Conservation (phyloP, 208 protist species). For the Wallacemonas sp. region DNA sequence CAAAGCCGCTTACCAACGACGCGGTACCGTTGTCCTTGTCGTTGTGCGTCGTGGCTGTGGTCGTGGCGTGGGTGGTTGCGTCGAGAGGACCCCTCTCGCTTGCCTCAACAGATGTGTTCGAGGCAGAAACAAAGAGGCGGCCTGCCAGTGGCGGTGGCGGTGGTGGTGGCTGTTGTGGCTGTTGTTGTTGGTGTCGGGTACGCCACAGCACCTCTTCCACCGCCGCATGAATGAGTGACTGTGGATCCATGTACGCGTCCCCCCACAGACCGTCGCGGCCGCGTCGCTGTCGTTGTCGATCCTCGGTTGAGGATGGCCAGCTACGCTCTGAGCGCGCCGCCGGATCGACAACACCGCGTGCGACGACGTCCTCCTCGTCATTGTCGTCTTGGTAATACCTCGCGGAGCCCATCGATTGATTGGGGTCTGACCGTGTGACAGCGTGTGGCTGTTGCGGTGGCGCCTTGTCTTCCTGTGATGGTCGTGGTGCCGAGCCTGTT, state of each 20-base stretch:
- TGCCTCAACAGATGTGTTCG: conserved; percentile 3
- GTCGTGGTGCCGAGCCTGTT: background rate
- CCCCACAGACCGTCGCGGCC: too few species aligned
- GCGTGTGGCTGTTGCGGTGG: too few species aligned
- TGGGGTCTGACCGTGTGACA: background rate
- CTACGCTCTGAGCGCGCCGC: background rate
- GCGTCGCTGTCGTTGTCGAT: too few species aligned
- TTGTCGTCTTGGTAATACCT: conserved; percentile 7
- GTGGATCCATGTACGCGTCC: background rate
- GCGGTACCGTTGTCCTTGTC: background rate
- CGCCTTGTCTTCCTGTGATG: background rate
- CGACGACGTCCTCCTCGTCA: background rate
- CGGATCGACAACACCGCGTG: background rate
- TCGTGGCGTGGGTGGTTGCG: too few species aligned
- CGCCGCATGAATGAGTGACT: conserved; percentile 1
- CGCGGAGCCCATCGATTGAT: conserved; percentile 1
- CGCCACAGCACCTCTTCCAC: background rate
- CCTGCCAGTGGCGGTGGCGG: background rate
- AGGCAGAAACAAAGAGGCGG: conserved; percentile 3
- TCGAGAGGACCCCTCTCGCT: too few species aligned
- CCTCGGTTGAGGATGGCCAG: background rate
- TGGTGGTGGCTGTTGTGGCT: background rate
- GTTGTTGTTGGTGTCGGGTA: conserved; percentile 6
- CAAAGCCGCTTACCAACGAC: conserved; percentile 6
- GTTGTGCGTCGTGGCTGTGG: background rate